Conservation (phyloP, 2,329 filamentous ascomycete species). For the Colletotrichum tropicicola region DNA sequence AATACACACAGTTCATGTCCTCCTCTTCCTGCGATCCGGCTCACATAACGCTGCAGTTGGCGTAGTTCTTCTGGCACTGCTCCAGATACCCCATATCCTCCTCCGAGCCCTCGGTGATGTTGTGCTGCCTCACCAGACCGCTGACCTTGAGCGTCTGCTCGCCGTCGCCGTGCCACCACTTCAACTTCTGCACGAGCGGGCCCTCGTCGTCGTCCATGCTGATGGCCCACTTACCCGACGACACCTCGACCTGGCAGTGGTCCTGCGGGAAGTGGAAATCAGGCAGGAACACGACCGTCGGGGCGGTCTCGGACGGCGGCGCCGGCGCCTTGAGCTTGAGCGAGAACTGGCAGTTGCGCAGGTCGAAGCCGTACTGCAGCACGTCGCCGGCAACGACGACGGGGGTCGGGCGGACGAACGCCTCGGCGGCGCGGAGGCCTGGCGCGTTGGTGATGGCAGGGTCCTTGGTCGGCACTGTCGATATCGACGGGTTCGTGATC, state of each 20-base stretch:
- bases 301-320: conserved; percentile 65
- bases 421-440: conserved; percentile 90
- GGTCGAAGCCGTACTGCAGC: conserved; percentile 79
- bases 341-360: conserved; percentile 80
- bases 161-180: conserved; percentile 93
- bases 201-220: conserved; percentile 75
- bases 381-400: conserved; percentile 79
- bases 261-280: conserved; percentile 91
- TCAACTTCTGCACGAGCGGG: conserved; percentile 76
- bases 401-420: conserved; percentile 87
- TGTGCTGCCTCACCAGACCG: conserved; percentile 75
- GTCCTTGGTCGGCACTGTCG: conserved; percentile 61
- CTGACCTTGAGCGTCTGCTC: conserved; percentile 82
- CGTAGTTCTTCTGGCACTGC: conserved; percentile 63
- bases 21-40: no score
- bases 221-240: conserved; percentile 90
- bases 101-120: conserved; percentile 63
- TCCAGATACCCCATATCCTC: conserved; percentile 85
- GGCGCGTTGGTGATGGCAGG: conserved; percentile 69
- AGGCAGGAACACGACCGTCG: conserved; percentile 87
- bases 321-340: conserved; percentile 71
- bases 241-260: conserved; percentile 76
- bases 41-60: conserved; percentile 64
- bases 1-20: no score
- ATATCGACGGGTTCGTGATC: conserved; percentile 74